Evolutionary conservation across 2,329 filamentous ascomycete species (phyloP).

Genomic region (Akanthomyces muscarius): DNA sequence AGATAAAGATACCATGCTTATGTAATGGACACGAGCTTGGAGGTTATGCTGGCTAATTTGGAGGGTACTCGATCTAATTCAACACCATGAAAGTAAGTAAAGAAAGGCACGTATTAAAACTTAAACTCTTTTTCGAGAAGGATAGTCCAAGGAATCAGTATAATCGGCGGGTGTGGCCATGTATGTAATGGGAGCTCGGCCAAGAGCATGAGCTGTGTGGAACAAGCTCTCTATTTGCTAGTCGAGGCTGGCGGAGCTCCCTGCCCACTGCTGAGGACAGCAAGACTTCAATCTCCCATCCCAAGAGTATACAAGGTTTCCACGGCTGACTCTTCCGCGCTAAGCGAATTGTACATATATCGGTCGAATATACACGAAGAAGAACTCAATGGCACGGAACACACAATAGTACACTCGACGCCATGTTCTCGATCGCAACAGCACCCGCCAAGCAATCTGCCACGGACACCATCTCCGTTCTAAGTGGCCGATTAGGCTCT

Average conservation of each 20-base stretch:
- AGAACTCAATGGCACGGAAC: conserved; percentile 12
- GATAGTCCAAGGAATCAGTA: neutral
- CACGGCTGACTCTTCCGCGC: neutral
- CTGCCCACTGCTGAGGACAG: conserved; percentile 1
- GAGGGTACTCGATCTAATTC: neutral
- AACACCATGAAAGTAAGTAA: neutral
- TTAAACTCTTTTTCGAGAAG: neutral
- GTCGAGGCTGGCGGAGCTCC: conserved; percentile 1
- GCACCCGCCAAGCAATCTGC: conserved; percentile 95
- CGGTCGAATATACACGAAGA: neutral
- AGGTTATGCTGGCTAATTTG: neutral
- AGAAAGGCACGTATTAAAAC: neutral
- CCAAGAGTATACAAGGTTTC: neutral
- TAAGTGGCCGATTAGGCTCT: conserved; percentile 82
- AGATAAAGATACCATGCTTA: conserved; percentile 9
- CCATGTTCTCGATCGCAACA: conserved; percentile 61
- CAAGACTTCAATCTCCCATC: neutral
- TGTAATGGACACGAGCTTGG: neutral
- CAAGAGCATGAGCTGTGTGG: neutral
- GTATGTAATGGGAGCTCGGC: neutral
- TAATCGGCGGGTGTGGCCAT: neutral
- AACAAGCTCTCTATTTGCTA: conserved; percentile 6
- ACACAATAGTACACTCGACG: neutral
- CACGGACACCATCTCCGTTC: conserved; percentile 85
- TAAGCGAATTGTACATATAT: neutral